Base-by-base conservation (phyloP, 2,329 filamentous ascomycete genomes). In the Westerdykella ornata region DNA sequence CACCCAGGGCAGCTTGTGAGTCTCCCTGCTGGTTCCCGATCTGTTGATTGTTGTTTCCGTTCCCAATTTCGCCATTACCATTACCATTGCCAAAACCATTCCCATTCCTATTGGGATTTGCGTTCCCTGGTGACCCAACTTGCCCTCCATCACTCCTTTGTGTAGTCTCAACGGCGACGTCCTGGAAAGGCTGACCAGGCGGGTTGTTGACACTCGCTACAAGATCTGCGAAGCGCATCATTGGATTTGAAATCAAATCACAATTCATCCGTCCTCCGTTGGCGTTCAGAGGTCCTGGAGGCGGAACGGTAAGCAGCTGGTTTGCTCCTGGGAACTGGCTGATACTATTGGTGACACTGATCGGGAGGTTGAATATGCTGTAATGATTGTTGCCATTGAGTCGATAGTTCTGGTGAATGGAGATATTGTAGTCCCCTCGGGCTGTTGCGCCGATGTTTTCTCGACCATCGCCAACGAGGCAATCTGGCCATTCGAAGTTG, bases 401-500 rank as follows among this genome's bases (percentile, higher is more conserved):
- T 11, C 78, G 74, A 60, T 84, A 86, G 53, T 74, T 81, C 54
- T 86, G 82, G 41, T 81, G 80, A 52, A 86, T 83, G 5, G 81
- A 84, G 54, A 86, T 80, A 53, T 86, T 85, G 58, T 85, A 85
- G 14, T 69, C 65, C 2, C 81, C 82, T 2, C 80, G 71, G 17
- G 74, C 75, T 38, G 73, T 78, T 0, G 64, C 59, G 3, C 64
- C 59, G 1, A 54, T 48, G 11, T 44, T 31, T 22, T 62, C 54
- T 18, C 73, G 60, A 2, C 78, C 78, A 37, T 81, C 68, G 14
- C 82, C 82, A 2, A 80, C 77, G 0, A 86, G 68, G 52, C 82
- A 86, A 43, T 76, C 74, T 0, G 83, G 82, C 82, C 82, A 86
- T 15, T 76, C 68, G 80, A 82, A 86, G 56, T 81, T 81, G 46